Evolutionary conservation across 2,329 filamentous ascomycete genomes (phyloP), one percentile per base, ranked within the genome.

Genomic region (Phaeosphaeria sp.): DNA sequence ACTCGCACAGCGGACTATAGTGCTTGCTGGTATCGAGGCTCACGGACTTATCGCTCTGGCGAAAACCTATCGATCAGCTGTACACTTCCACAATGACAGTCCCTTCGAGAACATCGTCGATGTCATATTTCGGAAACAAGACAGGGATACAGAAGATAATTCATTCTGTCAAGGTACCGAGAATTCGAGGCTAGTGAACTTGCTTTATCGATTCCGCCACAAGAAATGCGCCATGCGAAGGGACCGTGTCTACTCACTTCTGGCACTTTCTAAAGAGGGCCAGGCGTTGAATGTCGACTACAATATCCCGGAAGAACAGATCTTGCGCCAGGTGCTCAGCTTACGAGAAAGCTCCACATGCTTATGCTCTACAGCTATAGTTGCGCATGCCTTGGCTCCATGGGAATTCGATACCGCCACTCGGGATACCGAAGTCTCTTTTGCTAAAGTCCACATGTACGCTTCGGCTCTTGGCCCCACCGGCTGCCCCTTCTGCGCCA

Each of bases 181-280:
- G 25, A 46, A 43, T 6, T 57, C 50, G 55, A 40, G 55, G 18
- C 17, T 57, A 5, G 42, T 57, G 8, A 53, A 53, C 11, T 20
- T 57, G 7, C 45, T 57, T 33, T 39, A 47, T 39, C 51, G 30
- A 13, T 57, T 57, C 24, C 55, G 55, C 15, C 25, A 57, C 51
- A 57, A 49, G 50, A 46, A 57, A 20, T 57, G 55, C 22, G 36
- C 51, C 7, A 53, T 57, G 17, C 36, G 25, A 13, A 24, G 50
- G 3, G 55, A 57, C 20, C 25, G 50, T n/a, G 42, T 57, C 25
- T 56, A 56, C 42, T 56, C 53, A 39, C 39, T 56, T 27, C 53
- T 56, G 3, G 53, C 48, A 27, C 43, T 56, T 13, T 47, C 46
- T 9, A 48, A 46, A 15, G 53, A 56, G 27, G 47, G 24, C 20